A percentile compares a stretch with the other conserved stretches of the same genome.
phyloP scores from a whole-genome alignment of 805 yeast species.

The Pachysolen tannophilus region DNA sequence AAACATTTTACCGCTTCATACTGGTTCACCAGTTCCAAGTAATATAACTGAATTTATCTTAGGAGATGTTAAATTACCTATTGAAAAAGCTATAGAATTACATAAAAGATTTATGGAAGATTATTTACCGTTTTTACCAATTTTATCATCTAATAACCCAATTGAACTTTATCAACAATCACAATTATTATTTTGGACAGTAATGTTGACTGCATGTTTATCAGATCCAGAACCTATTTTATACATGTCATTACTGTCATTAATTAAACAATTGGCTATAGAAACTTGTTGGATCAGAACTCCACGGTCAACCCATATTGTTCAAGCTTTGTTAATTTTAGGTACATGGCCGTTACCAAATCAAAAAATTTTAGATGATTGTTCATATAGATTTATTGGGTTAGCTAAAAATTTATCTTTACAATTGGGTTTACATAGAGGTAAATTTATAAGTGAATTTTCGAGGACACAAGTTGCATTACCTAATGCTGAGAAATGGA shows the following conservation, averaged over 20 bases:
- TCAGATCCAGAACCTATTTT: conserved; percentile 83
- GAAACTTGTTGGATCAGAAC: conserved; percentile 92
- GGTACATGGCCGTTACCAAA: conserved; percentile 92
- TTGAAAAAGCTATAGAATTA: conserved; percentile 60
- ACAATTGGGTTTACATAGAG: conserved; percentile 86
- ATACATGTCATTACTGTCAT: conserved; percentile 65
- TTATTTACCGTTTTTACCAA: conserved; percentile 73
- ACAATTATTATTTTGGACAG: conserved; percentile 84
- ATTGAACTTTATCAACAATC: conserved; percentile 76
- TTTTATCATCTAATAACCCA: conserved; percentile 62
- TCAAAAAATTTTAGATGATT: conserved; percentile 85
- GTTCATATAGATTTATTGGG: conserved; percentile 83
- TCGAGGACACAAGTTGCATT: conserved; percentile 82
- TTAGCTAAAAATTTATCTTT: conserved; percentile 77
- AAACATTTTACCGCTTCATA: background rate
- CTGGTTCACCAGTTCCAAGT: conserved; percentile 12
- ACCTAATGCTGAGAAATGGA: conserved; percentile 90
- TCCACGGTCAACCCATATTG: conserved; percentile 88
- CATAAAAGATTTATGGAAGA: conserved; percentile 62
- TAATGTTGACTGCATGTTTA: conserved; percentile 75
- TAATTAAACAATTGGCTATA: conserved; percentile 80
- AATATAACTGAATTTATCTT: conserved; percentile 56
- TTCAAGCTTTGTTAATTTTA: conserved; percentile 79
- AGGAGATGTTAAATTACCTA: conserved; percentile 66
- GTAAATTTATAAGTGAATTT: conserved; percentile 84